Percentiles rank a stretch among this genome's conserved stretches.
phyloP scores from a whole-genome alignment of 2,329 filamentous ascomycete genomes.

The Fusarium longipes region DNA sequence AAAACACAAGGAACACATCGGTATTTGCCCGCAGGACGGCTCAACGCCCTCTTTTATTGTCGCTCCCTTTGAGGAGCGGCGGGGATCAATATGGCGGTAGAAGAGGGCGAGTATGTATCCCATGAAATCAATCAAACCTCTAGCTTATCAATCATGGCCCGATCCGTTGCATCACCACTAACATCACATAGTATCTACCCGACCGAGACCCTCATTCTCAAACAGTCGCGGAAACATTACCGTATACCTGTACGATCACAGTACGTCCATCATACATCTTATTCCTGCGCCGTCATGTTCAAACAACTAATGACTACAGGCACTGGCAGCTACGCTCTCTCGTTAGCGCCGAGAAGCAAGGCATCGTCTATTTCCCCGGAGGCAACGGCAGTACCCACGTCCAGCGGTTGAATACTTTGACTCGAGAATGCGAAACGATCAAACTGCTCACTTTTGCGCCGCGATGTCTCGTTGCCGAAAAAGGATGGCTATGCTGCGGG shows the following conservation, averaged over 20 bases:
- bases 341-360: slow-evolving; percentile 81
- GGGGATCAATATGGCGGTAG: slow-evolving; percentile 61
- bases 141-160: slow-evolving; percentile 29
- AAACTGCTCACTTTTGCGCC: slow-evolving; percentile 77
- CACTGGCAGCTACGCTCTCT: slow-evolving; percentile 93
- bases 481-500: slow-evolving; percentile 91
- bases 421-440: slow-evolving; percentile 77
- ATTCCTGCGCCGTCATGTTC: slow-evolving; percentile 14
- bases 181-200: slow-evolving; percentile 66
- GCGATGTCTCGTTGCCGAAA: slow-evolving; percentile 86
- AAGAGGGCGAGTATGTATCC: slow-evolving; percentile 62
- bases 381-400: slow-evolving; percentile 73
- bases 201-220: slow-evolving; percentile 72
- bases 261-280: slow-evolving; percentile 58
- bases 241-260: slow-evolving; percentile 73
- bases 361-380: slow-evolving; percentile 86
- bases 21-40: slow-evolving; percentile 17
- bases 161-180: slow-evolving; percentile 15
- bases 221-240: slow-evolving; percentile 73
- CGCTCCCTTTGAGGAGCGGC: slow-evolving; percentile 33
- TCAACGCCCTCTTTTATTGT: slow-evolving; percentile 20
- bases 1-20: slow-evolving; percentile 15
- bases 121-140: background rate
- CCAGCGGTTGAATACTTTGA: slow-evolving; percentile 75
- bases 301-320: slow-evolving; percentile 56